Evolutionary conservation across 768 basidiomycete genomes (phyloP).

Genomic region (Fomitopsis pulvina): DNA sequence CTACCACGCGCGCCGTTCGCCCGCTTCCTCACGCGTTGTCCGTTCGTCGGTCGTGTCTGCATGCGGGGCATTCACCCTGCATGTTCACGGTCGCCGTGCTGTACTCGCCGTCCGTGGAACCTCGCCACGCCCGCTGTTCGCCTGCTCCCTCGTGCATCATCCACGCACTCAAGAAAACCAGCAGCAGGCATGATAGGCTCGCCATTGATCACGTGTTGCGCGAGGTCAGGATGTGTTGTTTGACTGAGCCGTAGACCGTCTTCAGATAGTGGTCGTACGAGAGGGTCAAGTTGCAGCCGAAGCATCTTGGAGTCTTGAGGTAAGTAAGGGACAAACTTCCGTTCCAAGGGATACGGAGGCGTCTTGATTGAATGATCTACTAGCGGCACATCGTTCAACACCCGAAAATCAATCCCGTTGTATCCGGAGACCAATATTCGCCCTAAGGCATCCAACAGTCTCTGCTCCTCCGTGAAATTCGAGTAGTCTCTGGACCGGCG

Average conservation of each 20-base stretch:
- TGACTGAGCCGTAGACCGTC: conserved; percentile 29
- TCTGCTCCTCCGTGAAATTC: conserved; percentile 15
- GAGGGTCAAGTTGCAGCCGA: conserved; percentile 15
- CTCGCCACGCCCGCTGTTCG: no score
- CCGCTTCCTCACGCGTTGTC: no score
- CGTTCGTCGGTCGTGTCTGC: no score
- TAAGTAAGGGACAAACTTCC: conserved; percentile 18
- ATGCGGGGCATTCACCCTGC: no score
- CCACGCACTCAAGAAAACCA: conserved; percentile 34
- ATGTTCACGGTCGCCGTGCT: no score
- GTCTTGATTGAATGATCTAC: neutral
- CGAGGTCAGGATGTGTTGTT: conserved; percentile 32
- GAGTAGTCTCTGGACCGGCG: conserved; percentile 21
- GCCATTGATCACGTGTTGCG: conserved; percentile 37
- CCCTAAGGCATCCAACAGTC: conserved; percentile 24
- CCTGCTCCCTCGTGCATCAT: no score
- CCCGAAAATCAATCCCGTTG: conserved; percentile 27
- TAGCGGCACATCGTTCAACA: conserved; percentile 7
- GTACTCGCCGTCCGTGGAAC: no score
- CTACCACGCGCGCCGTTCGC: no score
- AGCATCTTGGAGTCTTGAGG: conserved; percentile 8
- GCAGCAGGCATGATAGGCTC: conserved; percentile 42
- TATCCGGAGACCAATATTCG: conserved; percentile 22
- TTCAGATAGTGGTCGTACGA: conserved; percentile 31
- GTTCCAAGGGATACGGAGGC: conserved; percentile 26